Conservation (phyloP, 345 rosid genomes). For the Schrenkiella parvula region DNA sequence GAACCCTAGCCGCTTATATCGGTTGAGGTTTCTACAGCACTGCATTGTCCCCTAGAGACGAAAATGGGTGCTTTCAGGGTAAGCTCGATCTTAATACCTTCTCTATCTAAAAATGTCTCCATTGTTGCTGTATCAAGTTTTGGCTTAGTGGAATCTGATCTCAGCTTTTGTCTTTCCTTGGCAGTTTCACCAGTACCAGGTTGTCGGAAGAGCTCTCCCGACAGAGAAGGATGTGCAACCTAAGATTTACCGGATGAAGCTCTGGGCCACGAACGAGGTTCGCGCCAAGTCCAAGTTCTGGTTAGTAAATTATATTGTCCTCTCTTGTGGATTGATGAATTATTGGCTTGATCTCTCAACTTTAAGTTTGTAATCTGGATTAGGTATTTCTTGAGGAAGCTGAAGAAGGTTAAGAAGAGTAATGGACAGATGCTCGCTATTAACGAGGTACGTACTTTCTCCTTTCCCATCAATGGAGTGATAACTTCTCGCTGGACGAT, state of each 20-base stretch:
- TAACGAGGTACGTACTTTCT: conserved; percentile 38
- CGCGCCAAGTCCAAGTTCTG: conserved; percentile 71
- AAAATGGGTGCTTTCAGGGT: conserved; percentile 35
- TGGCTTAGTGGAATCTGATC: not conserved
- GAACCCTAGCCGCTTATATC: conserved; percentile 25
- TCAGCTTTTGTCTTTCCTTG: not conserved
- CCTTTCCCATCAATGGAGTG: not conserved
- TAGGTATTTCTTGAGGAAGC: conserved; percentile 56
- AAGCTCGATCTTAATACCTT: conserved; percentile 16
- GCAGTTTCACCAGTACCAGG: conserved; percentile 72
- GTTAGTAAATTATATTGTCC: conserved; percentile 18
- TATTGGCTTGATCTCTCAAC: not conserved
- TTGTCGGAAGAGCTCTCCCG: conserved; percentile 66
- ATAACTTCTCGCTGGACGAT: not conserved
- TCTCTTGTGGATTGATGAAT: not conserved
- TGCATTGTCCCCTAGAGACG: conserved; percentile 1
- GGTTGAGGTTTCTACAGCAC: conserved; percentile 10
- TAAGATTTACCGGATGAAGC: conserved; percentile 66
- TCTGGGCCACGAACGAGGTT: conserved; percentile 68
- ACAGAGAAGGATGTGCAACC: conserved; percentile 55
- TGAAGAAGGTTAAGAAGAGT: conserved; percentile 57
- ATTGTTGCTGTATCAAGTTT: not conserved
- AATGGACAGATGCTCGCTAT: conserved; percentile 59
- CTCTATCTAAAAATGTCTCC: not conserved
- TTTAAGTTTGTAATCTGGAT: not conserved